Base-by-base conservation (phyloP, 2,329 filamentous ascomycete species). In the Xylariaceae sp. region DNA sequence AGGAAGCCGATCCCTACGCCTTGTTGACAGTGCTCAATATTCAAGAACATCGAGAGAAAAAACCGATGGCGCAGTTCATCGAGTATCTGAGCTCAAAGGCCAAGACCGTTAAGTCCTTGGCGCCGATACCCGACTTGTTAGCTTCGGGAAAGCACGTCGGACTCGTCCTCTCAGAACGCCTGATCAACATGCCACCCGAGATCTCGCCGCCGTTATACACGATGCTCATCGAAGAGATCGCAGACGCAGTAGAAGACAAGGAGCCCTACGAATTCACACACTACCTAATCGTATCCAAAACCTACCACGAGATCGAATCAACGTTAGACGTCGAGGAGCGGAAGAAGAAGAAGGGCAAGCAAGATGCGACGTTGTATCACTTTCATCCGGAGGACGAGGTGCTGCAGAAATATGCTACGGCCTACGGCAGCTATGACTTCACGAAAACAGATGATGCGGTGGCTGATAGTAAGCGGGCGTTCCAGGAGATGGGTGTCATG, bases 321-420 rank as follows among this genome's bases (percentile, higher is more conserved):
- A 82, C 80, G 50, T 73, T 97, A 14, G 86, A 92, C 55, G 74
- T 79, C 43, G 82, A 86, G 60, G 70, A 82, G 52, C 75, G 77
- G 58, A 82, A 79, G 68, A 70, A 74, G 56, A 91, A 86, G 69
- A 86, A 85, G 70, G 79, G 74, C 51, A 82, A 79, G 64, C 77
- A 77, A 48, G 73, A 76, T 41, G 69, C 73, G 7, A 78, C 86
- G 58, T 74, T 80, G 25, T 95, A 90, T 68, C 94, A 91, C 68
- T 98, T 97, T 74, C 93, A 98, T 64, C 86, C 90, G 0, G 93
- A 98, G 69, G 93, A 98, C 62, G 93, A 97, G 72, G 79, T 92
- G 41, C 70, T 96, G 58, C 82, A 93, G 54, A 82, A 82, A 61
- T 78, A 92, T 68, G 86, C 89, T 3, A 50, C 81, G 32, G 88